phyloP scores from a whole-genome alignment of 169 alveolate species.

The Eimeria falciformis region DNA sequence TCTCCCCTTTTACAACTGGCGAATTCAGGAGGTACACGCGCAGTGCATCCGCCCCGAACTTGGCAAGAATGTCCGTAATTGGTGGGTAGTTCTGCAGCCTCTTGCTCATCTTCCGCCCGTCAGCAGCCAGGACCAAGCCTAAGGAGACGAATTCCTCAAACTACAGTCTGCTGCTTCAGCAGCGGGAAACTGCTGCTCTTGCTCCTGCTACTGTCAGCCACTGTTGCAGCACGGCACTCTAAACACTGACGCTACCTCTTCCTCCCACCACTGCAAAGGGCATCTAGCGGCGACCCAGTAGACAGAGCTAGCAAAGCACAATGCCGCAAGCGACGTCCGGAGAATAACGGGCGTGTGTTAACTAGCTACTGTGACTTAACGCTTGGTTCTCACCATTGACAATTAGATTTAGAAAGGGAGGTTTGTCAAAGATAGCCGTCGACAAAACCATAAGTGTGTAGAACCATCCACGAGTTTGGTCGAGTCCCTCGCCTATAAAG shows the following conservation, averaged over 20 bases:
- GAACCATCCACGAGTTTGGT: constrained; percentile 99
- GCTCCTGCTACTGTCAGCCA: too few relatives aligned
- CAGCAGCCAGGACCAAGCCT: constrained; percentile 94
- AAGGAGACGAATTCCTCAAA: background rate
- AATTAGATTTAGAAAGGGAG: constrained; percentile 96
- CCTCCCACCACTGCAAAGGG: too few relatives aligned
- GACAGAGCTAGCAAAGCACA: too few relatives aligned
- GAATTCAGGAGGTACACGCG: constrained; percentile 95
- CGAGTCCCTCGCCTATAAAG: constrained; percentile 99
- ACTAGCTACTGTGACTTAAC: too few relatives aligned
- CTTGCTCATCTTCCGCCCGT: constrained; percentile 99
- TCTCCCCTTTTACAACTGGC: constrained; percentile 98
- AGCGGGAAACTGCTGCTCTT: too few relatives aligned
- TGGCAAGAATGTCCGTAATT: constrained; percentile 76
- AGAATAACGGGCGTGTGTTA: too few relatives aligned
- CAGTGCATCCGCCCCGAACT: constrained; percentile 97
- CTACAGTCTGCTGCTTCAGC: too few relatives aligned
- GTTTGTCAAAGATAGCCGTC: constrained; percentile 92
- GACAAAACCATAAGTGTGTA: constrained; percentile 95
- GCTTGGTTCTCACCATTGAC: constrained; percentile 91
- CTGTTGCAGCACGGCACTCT: too few relatives aligned
- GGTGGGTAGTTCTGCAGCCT: constrained; percentile 94
- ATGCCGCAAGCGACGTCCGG: too few relatives aligned
- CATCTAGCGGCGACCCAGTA: too few relatives aligned
- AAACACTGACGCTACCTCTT: too few relatives aligned